Evolutionary conservation across 2,329 filamentous ascomycete genomes (phyloP).

Genomic region (Neophaeococcomyces mojaviensis): DNA sequence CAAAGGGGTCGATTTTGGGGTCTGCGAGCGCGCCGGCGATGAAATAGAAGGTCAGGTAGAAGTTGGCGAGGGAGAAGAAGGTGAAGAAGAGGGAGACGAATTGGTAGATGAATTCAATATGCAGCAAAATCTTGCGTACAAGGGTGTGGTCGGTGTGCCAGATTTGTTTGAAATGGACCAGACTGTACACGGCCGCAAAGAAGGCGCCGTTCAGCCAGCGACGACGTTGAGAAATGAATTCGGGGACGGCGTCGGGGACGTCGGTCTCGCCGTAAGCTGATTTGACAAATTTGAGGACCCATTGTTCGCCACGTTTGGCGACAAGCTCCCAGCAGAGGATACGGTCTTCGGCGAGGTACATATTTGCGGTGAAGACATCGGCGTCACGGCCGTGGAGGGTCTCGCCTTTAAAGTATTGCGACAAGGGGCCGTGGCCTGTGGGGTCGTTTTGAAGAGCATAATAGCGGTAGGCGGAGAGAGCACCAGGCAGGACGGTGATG

Average conservation of each 20-base stretch:
- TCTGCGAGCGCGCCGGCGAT: conserved; percentile 85
- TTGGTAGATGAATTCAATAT: conserved; percentile 94
- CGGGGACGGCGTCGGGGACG: conserved; percentile 87
- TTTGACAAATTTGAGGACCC: conserved; percentile 98
- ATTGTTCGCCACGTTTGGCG: conserved; percentile 86
- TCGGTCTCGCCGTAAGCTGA: conserved; percentile 95
- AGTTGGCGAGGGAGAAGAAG: conserved; percentile 96
- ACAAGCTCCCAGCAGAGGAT: conserved; percentile 98
- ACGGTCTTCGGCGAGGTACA: conserved; percentile 98
- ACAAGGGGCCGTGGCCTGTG: conserved; percentile 87
- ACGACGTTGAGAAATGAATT: conserved; percentile 93
- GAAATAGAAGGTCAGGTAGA: conserved; percentile 98
- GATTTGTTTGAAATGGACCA: conserved; percentile 89
- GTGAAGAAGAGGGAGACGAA: conserved; percentile 89
- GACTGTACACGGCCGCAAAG: conserved; percentile 94
- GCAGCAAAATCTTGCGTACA: conserved; percentile 78
- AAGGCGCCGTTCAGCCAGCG: conserved; percentile 98
- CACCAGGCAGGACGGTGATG: conserved; percentile 92
- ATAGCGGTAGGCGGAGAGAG: conserved; percentile 89
- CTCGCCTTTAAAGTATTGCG: conserved; percentile 99
- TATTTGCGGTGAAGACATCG: conserved; percentile 96
- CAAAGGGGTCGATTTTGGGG: conserved; percentile 75
- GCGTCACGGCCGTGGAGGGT: conserved; percentile 93
- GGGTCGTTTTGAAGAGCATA: conserved; percentile 94
- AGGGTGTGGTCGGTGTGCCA: conserved; percentile 89